Percentiles rank a stretch among this genome's conserved stretches.
These are phyloP conservation scores for Massospora cicadina DNA, from an alignment of 371 early-diverging fungal species.

Conservation along the genomic window DNA sequence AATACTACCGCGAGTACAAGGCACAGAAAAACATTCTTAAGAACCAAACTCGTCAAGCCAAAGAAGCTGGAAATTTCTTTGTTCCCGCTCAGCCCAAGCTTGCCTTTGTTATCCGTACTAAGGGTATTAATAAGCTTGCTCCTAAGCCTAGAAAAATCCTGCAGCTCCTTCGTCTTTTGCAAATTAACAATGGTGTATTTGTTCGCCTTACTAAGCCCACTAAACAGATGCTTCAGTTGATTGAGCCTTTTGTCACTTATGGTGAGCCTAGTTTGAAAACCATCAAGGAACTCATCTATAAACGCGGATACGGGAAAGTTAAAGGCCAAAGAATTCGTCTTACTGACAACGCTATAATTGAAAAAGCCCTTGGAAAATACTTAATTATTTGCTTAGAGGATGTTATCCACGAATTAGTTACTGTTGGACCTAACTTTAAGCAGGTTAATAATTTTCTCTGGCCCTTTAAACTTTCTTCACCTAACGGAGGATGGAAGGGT, in stretches of 20 bases:
- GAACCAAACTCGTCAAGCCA: slow-evolving; percentile 81
- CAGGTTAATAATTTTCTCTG: slow-evolving; percentile 97
- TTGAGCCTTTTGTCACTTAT: slow-evolving; percentile 94
- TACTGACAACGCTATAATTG: slow-evolving; percentile 91
- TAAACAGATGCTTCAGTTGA: slow-evolving; percentile 94
- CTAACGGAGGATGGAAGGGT: slow-evolving; percentile 88
- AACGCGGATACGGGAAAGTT: slow-evolving; percentile 98
- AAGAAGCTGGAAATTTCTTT: slow-evolving; percentile 78
- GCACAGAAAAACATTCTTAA: slow-evolving; percentile 72
- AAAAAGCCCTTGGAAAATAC: slow-evolving; percentile 84
- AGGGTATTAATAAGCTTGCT: slow-evolving; percentile 95
- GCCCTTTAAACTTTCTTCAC: slow-evolving; percentile 98
- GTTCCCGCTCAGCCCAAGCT: slow-evolving; percentile 95
- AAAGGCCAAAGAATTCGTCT: slow-evolving; percentile 93
- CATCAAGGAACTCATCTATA: slow-evolving; percentile 98
- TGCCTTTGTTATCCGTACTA: slow-evolving; percentile 92
- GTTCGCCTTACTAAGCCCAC: slow-evolving; percentile 97
- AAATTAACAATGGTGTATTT: slow-evolving; percentile 99
- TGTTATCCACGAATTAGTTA: slow-evolving; percentile 96
- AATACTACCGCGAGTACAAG: slow-evolving; percentile 90
- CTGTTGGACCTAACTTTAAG: slow-evolving; percentile 95
- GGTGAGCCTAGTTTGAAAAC: slow-evolving; percentile 97
- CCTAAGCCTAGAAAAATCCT: slow-evolving; percentile 99
- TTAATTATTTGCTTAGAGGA: slow-evolving; percentile 98
- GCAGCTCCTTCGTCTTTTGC: slow-evolving; percentile 95